Conservation (phyloP, 2,329 filamentous ascomycete genomes). For the Fusarium beomiforme region DNA sequence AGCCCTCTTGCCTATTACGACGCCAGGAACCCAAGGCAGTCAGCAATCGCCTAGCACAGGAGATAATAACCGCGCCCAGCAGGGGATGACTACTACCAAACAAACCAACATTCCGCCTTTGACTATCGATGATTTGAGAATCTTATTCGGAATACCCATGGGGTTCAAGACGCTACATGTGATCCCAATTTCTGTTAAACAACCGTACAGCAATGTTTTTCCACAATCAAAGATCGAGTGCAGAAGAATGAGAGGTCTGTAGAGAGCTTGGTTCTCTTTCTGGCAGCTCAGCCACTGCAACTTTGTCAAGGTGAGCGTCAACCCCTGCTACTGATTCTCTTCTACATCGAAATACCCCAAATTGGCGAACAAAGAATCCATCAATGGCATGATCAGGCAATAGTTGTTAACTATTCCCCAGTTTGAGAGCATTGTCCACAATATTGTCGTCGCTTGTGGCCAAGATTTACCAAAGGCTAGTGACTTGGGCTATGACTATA, state of each 20-base stretch:
- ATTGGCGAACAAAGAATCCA: no score
- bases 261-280: slow-evolving; percentile 5
- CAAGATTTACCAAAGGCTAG: background rate
- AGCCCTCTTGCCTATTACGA: background rate
- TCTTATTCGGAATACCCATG: slow-evolving; percentile 3
- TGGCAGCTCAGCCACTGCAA: slow-evolving; percentile 16
- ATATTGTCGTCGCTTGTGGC: slow-evolving; percentile 6
- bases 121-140: background rate
- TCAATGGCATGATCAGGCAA: background rate
- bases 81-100: no score
- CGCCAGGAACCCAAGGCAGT: background rate
- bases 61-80: background rate
- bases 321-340: background rate
- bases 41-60: background rate
- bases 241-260: background rate
- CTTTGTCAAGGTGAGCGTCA: slow-evolving; percentile 5
- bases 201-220: background rate
- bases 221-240: background rate
- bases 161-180: slow-evolving; percentile 2
- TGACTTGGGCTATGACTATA: slow-evolving; percentile 1
- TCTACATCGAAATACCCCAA: no score
- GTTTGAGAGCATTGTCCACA: slow-evolving; percentile 3
- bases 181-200: background rate
- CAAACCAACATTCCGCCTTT: background rate
- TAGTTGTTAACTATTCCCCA: background rate